These are phyloP conservation scores for Oryza meyeriana DNA, from an alignment of 176 grass and related monocot genomes.

Conservation along the genomic window DNA sequence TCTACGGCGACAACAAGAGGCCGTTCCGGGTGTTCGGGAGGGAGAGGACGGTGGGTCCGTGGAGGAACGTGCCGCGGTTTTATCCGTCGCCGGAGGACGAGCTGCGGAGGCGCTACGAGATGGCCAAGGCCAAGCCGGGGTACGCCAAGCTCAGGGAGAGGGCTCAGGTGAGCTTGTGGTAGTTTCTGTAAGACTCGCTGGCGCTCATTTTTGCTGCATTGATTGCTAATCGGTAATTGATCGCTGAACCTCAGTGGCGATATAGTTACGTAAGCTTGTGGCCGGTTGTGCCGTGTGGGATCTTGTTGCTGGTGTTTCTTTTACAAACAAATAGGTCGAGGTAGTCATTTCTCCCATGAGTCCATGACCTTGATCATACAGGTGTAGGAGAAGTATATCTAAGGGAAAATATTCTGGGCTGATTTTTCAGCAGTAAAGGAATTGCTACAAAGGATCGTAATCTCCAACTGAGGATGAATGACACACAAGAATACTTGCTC, in stretches of 20 bases:
- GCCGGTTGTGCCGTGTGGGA: neutral
- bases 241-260: neutral
- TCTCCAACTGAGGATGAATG: neutral
- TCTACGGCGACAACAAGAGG: slow-evolving; percentile 87
- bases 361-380: neutral
- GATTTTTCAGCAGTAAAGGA: neutral
- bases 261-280: neutral
- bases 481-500: slow-evolving; percentile 1
- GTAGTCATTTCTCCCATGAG: neutral
- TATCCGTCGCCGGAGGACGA: slow-evolving; percentile 72
- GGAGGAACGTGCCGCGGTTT: slow-evolving; percentile 82
- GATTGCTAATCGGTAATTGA: neutral
- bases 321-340: neutral
- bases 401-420: neutral
- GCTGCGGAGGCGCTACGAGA: slow-evolving; percentile 60
- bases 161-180: slow-evolving; percentile 47
- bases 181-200: neutral
- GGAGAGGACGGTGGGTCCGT: slow-evolving; percentile 75
- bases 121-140: slow-evolving; percentile 65
- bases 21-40: slow-evolving; percentile 53
- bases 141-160: slow-evolving; percentile 64
- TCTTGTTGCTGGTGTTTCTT: neutral
- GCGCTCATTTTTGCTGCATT: neutral
- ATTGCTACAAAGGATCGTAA: neutral
- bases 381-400: neutral